phyloP scores from a whole-genome alignment of 305 asterid genomes.

The Fraxinus albicans region DNA sequence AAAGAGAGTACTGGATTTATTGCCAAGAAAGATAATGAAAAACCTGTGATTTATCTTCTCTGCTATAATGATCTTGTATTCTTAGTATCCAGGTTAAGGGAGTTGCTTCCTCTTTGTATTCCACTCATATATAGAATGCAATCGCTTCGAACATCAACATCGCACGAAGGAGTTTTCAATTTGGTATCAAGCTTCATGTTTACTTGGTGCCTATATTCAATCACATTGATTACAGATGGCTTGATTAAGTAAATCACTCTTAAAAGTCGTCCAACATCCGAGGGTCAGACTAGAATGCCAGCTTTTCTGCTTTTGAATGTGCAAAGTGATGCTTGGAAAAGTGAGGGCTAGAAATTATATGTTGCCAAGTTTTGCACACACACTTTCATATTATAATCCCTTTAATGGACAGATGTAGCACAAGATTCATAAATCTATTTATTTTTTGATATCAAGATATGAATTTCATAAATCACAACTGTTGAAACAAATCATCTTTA shows the following conservation, averaged over 20 bases:
- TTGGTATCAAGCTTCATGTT: slow-evolving; percentile 1
- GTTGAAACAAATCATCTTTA: no score
- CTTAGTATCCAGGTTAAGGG: not conserved
- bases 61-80: not conserved
- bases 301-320: not conserved
- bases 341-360: not conserved
- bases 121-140: not conserved
- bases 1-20: not conserved
- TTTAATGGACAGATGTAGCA: not conserved
- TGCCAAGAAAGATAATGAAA: not conserved
- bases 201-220: not conserved
- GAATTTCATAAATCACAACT: no score
- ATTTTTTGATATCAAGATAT: no score
- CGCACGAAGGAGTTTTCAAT: not conserved
- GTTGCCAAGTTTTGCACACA: not conserved
- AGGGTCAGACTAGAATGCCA: not conserved
- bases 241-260: not conserved
- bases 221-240: not conserved
- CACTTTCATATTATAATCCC: slow-evolving; percentile 1
- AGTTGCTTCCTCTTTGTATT: not conserved
- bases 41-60: not conserved
- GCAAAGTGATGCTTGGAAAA: not conserved
- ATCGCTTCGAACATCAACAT: not conserved
- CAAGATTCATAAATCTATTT: not conserved
- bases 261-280: not conserved